These are phyloP conservation scores for Thielaviopsis ethacetica DNA, from an alignment of 2,329 filamentous ascomycete species.

Conservation along the genomic window DNA sequence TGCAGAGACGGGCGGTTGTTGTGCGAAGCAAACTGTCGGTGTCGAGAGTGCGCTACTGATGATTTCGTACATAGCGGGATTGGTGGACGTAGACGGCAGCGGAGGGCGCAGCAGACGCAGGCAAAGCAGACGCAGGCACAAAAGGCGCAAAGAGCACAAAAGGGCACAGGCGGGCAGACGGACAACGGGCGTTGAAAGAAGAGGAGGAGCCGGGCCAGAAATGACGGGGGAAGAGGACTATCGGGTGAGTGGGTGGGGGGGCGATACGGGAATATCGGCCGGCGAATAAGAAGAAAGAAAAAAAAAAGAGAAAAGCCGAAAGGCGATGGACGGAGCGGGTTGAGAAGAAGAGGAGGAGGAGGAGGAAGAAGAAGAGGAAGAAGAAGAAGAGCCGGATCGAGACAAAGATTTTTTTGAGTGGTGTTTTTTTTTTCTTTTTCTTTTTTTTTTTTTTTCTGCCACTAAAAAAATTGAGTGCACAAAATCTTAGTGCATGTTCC, in stretches of 20 bases:
- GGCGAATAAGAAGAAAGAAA: background rate
- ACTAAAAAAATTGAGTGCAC: background rate
- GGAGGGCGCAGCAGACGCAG: background rate
- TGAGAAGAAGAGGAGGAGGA: background rate
- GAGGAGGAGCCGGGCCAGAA: background rate
- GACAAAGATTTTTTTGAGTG: no score
- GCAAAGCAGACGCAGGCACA: background rate
- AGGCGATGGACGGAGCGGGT: background rate
- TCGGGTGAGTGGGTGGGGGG: no score
- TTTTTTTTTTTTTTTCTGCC: background rate
- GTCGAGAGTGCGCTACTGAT: conserved; percentile 2
- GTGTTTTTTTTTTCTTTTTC: background rate
- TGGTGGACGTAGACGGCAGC: background rate
- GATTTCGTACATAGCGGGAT: conserved; percentile 10
- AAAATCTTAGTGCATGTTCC: background rate
- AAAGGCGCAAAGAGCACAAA: no score
- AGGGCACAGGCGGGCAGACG: no score
- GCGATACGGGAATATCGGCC: background rate
- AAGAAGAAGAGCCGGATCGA: background rate
- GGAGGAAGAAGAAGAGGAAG: background rate
- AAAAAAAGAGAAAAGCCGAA: background rate
- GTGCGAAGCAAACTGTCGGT: conserved; percentile 8
- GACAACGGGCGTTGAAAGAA: no score
- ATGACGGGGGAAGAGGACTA: background rate
- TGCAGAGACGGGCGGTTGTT: conserved; percentile 5